Percentiles rank a stretch among this genome's conserved stretches.
These are phyloP conservation scores for Gentiana macrophylla DNA, from an alignment of 257 asterid species.

Conservation along the genomic window DNA sequence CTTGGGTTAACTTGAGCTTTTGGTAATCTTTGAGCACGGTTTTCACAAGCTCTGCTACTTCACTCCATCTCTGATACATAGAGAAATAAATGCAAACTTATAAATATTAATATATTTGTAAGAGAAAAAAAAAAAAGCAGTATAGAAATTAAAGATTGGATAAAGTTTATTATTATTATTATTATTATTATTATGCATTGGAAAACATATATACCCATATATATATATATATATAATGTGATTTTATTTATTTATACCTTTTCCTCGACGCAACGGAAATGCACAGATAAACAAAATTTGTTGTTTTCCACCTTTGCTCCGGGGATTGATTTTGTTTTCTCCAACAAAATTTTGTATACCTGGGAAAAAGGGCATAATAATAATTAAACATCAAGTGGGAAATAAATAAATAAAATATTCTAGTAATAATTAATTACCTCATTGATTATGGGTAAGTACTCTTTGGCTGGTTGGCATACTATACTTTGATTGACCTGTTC, in stretches of 20 bases:
- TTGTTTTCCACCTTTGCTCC: slow-evolving; percentile 83
- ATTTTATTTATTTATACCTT: slow-evolving; percentile 22
- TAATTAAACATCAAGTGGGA: background rate
- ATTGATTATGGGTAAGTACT: slow-evolving; percentile 6
- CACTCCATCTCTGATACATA: slow-evolving; percentile 51
- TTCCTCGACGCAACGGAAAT: slow-evolving; percentile 76
- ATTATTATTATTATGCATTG: too few relatives aligned
- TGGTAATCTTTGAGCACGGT: slow-evolving; percentile 44
- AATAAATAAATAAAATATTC: background rate
- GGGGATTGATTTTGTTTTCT: slow-evolving; percentile 44
- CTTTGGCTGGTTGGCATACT: too few relatives aligned
- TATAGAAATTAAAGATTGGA: too few relatives aligned
- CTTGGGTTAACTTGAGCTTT: slow-evolving; percentile 44
- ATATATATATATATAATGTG: too few relatives aligned
- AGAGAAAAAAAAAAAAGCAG: background rate
- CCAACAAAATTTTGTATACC: slow-evolving; percentile 47
- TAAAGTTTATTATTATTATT: too few relatives aligned
- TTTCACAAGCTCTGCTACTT: slow-evolving; percentile 36
- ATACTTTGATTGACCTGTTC: slow-evolving; percentile 3
- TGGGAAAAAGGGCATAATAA: slow-evolving; percentile 7
- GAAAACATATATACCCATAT: too few relatives aligned
- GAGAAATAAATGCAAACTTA: background rate
- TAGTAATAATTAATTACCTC: slow-evolving; percentile 34
- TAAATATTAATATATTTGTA: background rate
- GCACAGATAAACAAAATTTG: slow-evolving; percentile 74